Evolutionary conservation across 352 stramenopile species (phyloP).

Genomic region (Albugo candida): DNA sequence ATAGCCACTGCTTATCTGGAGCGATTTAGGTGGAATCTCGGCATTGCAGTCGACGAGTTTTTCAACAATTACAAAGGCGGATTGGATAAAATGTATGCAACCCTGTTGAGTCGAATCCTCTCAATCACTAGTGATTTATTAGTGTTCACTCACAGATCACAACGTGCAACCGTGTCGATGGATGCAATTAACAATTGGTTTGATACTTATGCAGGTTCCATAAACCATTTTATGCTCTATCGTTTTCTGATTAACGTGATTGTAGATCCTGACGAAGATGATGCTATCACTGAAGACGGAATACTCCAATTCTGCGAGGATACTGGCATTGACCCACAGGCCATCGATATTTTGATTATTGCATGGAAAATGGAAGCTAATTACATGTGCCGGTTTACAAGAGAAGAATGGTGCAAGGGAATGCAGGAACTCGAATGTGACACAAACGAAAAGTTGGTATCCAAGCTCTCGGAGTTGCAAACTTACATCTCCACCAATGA

Average conservation of each 20-base stretch:
- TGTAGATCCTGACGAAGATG: constrained; percentile 28
- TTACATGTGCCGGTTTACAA: constrained; percentile 73
- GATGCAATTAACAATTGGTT: constrained; percentile 39
- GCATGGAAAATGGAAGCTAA: constrained; percentile 75
- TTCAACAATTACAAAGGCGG: constrained; percentile 6
- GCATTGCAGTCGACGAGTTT: constrained; percentile 60
- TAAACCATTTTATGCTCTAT: not conserved
- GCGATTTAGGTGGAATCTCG: constrained; percentile 62
- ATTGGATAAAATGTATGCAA: not conserved
- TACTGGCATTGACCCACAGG: constrained; percentile 53
- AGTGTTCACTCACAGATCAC: not conserved
- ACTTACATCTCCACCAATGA: constrained; percentile 20
- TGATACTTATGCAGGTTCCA: constrained; percentile 21
- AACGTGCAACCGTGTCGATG: constrained; percentile 8
- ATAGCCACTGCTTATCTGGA: constrained; percentile 53
- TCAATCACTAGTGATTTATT: not conserved
- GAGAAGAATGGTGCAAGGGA: constrained; percentile 60
- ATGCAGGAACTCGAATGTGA: constrained; percentile 67
- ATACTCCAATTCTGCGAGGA: constrained; percentile 69
- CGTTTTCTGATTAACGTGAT: not conserved
- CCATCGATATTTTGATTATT: constrained; percentile 65
- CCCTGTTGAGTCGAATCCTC: not conserved
- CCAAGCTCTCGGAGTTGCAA: constrained; percentile 30
- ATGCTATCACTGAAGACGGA: constrained; percentile 47
- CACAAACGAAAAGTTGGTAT: constrained; percentile 33